A percentile compares a stretch with the other conserved stretches of the same genome.
These are phyloP conservation scores for Cucurbita moschata DNA, from an alignment of 306 rosid species.

Conservation along the genomic window DNA sequence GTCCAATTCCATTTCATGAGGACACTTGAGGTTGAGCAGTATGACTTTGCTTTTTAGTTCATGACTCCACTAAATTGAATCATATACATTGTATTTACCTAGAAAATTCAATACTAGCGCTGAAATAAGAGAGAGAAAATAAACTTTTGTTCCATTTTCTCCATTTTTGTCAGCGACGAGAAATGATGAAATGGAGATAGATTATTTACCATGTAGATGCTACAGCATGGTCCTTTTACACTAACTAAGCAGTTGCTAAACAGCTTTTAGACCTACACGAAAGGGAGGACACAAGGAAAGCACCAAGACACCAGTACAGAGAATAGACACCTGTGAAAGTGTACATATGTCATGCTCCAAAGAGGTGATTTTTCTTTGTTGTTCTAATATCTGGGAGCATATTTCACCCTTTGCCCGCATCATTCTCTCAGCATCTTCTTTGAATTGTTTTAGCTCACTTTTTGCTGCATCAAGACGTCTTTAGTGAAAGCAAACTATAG, in stretches of 20 bases:
- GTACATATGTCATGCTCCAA: conserved; percentile 47
- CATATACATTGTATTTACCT: neutral
- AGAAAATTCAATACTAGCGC: neutral
- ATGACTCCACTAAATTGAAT: neutral
- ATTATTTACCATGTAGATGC: neutral
- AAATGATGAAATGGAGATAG: neutral
- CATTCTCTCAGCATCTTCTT: conserved; percentile 44
- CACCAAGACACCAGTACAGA: neutral
- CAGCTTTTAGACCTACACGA: neutral
- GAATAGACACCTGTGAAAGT: conserved; percentile 48
- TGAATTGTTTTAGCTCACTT: conserved; percentile 28
- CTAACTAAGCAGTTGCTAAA: neutral
- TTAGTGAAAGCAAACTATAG: neutral
- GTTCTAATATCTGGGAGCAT: conserved; percentile 60
- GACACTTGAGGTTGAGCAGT: neutral
- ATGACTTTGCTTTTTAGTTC: neutral
- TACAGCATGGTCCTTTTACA: neutral
- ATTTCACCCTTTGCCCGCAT: conserved; percentile 39
- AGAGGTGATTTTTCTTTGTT: conserved; percentile 35
- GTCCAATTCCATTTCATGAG: neutral
- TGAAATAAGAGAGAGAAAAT: neutral
- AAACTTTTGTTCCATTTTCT: neutral
- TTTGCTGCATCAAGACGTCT: conserved; percentile 28
- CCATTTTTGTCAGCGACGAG: neutral
- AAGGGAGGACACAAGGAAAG: neutral